Evolutionary conservation across 768 basidiomycete species (phyloP).

Genomic region (Mycena amicta): DNA sequence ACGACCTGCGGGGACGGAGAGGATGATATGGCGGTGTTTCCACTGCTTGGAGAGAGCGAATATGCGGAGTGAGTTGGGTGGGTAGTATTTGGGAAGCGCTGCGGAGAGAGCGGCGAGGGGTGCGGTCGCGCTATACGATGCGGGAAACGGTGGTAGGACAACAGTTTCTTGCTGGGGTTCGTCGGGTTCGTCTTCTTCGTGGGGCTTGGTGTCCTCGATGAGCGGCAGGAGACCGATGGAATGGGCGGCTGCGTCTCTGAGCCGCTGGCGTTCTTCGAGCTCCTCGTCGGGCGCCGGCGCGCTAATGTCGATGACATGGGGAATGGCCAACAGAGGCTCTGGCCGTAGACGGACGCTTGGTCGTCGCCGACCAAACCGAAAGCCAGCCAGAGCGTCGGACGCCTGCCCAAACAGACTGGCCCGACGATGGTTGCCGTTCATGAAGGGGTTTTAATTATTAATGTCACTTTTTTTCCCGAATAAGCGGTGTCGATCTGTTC

Average conservation of each 20-base stretch:
- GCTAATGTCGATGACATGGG: conserved; percentile 75
- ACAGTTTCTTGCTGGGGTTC: conserved; percentile 31
- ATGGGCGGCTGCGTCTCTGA: conserved; percentile 75
- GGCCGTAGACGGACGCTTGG: conserved; percentile 7
- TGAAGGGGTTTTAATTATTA: background rate
- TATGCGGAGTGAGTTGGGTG: conserved; percentile 67
- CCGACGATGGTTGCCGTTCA: conserved; percentile 8
- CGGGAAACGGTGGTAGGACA: conserved; percentile 64
- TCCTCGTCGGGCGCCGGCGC: conserved; percentile 60
- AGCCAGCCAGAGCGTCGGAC: conserved; percentile 1
- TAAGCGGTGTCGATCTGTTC: background rate
- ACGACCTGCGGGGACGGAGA: conserved; percentile 40
- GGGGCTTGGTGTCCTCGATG: conserved; percentile 43
- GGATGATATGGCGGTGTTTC: conserved; percentile 14
- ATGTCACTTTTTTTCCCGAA: background rate
- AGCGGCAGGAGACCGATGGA: conserved; percentile 68
- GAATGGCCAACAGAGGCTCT: conserved; percentile 41
- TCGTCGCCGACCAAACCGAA: conserved; percentile 6
- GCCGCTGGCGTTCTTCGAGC: conserved; percentile 71
- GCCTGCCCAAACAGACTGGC: conserved; percentile 16
- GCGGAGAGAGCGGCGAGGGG: conserved; percentile 57
- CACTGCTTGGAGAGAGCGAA: conserved; percentile 59
- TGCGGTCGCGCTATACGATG: conserved; percentile 50
- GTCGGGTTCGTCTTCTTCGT: conserved; percentile 38
- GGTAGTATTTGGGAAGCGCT: conserved; percentile 68